phyloP scores from a whole-genome alignment of 2,329 filamentous ascomycete genomes.

The Xylaria arbuscula region DNA sequence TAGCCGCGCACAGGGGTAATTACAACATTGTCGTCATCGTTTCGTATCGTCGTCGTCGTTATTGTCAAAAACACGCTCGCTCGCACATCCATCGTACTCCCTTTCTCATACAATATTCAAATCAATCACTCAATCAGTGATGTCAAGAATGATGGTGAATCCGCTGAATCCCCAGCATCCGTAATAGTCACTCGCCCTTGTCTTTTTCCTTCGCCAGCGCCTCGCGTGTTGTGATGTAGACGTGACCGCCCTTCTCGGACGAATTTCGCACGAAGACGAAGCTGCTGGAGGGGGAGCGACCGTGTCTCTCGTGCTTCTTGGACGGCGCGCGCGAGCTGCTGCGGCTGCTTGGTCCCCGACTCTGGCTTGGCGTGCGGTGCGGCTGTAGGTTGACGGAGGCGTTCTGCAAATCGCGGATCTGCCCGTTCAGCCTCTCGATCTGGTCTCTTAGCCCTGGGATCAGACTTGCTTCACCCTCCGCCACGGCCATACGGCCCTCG shows the following conservation, averaged over 20 bases:
- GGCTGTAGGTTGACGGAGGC: conserved; percentile 15
- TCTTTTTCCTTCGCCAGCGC: conserved; percentile 43
- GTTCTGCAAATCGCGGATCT: conserved; percentile 41
- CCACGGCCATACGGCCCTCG: conserved; percentile 30
- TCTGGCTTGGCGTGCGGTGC: conserved; percentile 39
- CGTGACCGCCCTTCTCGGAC: conserved; percentile 40
- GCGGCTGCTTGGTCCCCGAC: conserved; percentile 42
- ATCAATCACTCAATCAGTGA: not conserved
- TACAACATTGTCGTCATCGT: conserved; percentile 24
- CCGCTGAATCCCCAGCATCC: conserved; percentile 27
- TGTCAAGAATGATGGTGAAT: conserved; percentile 3
- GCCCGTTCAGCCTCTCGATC: conserved; percentile 40
- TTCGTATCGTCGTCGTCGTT: conserved; percentile 21
- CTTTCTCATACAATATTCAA: conserved; percentile 7
- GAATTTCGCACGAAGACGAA: conserved; percentile 46
- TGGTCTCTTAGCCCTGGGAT: conserved; percentile 42
- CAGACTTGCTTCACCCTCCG: conserved; percentile 40
- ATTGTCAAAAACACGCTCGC: conserved; percentile 5
- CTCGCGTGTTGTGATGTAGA: conserved; percentile 48
- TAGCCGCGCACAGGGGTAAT: conserved; percentile 10
- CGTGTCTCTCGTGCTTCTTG: conserved; percentile 46
- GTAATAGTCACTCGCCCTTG: conserved; percentile 38
- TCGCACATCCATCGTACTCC: conserved; percentile 4
- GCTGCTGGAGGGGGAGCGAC: conserved; percentile 44
- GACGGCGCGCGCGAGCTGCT: conserved; percentile 45